phyloP scores from a whole-genome alignment of 2,329 filamentous ascomycete species.

The Madurella mycetomatis region DNA sequence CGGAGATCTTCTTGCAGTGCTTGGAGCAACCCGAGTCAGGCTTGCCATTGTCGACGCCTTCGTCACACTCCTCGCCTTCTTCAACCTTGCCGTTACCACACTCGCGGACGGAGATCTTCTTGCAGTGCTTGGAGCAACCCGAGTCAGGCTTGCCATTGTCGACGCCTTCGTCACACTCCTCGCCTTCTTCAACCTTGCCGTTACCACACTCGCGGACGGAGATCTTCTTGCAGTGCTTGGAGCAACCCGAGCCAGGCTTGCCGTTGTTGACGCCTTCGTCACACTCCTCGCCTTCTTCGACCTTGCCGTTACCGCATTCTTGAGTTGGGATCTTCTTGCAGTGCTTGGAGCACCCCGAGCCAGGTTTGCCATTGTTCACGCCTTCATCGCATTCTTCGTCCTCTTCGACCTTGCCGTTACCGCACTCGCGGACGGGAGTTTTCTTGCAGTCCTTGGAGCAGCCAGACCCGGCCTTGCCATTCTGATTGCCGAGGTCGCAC shows the following conservation, averaged over 20 bases:
- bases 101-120: background rate
- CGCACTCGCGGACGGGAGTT: background rate
- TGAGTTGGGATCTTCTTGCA: conserved; percentile 6
- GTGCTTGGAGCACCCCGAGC: conserved; percentile 4
- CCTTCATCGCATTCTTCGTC: conserved; percentile 12
- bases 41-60: conserved; percentile 5
- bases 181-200: background rate
- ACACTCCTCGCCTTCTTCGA: conserved; percentile 9
- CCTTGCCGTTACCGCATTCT: conserved; percentile 10
- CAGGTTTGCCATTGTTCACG: conserved; percentile 5
- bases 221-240: conserved; percentile 4
- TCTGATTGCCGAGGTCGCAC: background rate
- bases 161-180: background rate
- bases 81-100: conserved; percentile 8
- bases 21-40: conserved; percentile 5
- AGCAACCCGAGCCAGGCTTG: conserved; percentile 3
- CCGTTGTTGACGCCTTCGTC: conserved; percentile 9
- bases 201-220: background rate
- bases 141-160: background rate
- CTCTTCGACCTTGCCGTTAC: background rate
- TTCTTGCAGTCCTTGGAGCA: conserved; percentile 2
- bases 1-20: conserved; percentile 4
- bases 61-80: conserved; percentile 8
- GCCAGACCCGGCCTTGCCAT: conserved; percentile 8
- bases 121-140: conserved; percentile 5